phyloP scores from a whole-genome alignment of 1,284 basidiomycete genomes.

The Lentinula novae-zelandiae region DNA sequence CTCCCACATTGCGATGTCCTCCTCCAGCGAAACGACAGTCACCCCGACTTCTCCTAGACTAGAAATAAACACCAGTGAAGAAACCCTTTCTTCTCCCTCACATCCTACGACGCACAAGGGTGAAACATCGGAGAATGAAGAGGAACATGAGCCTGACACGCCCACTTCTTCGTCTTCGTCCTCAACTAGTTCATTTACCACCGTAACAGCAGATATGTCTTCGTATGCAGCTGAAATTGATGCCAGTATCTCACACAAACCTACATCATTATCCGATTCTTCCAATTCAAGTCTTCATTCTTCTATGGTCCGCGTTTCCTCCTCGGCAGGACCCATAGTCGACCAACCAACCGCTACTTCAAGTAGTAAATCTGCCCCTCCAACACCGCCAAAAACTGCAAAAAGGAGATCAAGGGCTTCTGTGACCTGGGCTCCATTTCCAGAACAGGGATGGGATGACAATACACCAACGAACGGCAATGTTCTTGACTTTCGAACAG shows the following conservation, averaged over 20 bases:
- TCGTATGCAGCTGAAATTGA: neutral
- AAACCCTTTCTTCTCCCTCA: neutral
- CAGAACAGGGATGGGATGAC: slow-evolving; percentile 16
- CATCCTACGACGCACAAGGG: neutral
- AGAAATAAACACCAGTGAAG: slow-evolving; percentile 1
- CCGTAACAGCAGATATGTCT: slow-evolving; percentile 4
- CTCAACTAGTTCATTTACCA: slow-evolving; percentile 10
- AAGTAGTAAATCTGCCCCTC: neutral
- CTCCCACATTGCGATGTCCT: neutral
- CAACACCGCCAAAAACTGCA: neutral
- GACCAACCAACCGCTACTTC: neutral
- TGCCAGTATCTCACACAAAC: neutral
- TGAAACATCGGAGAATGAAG: neutral
- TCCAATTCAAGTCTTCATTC: neutral
- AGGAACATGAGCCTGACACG: slow-evolving; percentile 7
- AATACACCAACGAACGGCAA: slow-evolving; percentile 10
- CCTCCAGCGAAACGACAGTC: neutral
- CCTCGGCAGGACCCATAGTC: neutral
- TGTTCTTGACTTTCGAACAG: slow-evolving; percentile 13
- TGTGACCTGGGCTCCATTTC: neutral
- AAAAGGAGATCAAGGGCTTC: neutral
- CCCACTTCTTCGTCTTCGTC: slow-evolving; percentile 2
- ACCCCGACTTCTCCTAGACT: neutral
- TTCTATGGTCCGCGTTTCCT: neutral
- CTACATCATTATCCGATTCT: neutral